These are phyloP conservation scores for Cyberlindnera samutprakarnensis DNA, from an alignment of 805 yeast species.

Conservation along the genomic window DNA sequence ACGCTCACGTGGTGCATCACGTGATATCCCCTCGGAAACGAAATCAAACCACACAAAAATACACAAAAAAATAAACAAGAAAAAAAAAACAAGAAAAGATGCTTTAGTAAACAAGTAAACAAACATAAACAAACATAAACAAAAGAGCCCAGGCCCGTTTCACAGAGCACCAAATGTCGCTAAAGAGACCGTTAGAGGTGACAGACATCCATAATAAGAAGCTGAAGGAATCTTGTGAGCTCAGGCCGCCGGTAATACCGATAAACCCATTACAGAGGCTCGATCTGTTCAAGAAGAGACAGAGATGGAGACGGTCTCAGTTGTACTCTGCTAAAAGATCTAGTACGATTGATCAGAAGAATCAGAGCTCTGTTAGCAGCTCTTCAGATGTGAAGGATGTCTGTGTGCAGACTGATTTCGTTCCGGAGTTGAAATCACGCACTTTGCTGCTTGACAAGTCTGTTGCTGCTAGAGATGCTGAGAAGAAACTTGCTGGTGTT, in stretches of 20 bases:
- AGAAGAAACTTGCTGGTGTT: slow-evolving; percentile 18
- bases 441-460: slow-evolving; percentile 5
- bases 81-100: no score
- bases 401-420: slow-evolving; percentile 19
- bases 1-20: not conserved
- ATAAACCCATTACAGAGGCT: slow-evolving; percentile 20
- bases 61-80: no score
- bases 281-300: slow-evolving; percentile 20
- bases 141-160: no score
- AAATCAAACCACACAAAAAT: no score
- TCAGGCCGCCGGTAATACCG: slow-evolving; percentile 27
- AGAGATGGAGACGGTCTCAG: slow-evolving; percentile 21
- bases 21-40: no score
- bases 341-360: not conserved
- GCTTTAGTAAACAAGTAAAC: no score
- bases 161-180: slow-evolving; percentile 1
- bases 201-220: not conserved
- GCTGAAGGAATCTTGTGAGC: slow-evolving; percentile 1
- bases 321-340: slow-evolving; percentile 13
- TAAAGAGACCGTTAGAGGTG: slow-evolving; percentile 1
- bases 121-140: not conserved
- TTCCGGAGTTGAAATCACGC: slow-evolving; percentile 15
- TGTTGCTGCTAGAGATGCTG: slow-evolving; percentile 12
- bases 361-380: slow-evolving; percentile 6
- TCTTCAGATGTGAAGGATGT: no score